Conservation (phyloP, 768 basidiomycete genomes). For the Phanerochaete carnosa region DNA sequence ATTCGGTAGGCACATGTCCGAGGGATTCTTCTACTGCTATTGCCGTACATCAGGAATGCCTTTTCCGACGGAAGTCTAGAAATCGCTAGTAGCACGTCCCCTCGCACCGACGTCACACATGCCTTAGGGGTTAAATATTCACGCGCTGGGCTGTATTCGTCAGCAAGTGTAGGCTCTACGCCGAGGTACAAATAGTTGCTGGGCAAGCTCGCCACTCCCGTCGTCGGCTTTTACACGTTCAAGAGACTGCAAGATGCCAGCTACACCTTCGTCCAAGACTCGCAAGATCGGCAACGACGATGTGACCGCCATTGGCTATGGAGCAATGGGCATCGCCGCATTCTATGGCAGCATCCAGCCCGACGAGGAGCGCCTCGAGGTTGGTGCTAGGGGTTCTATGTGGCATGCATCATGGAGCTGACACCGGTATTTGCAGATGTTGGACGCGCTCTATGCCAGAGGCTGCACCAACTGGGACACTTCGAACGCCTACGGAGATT, state of each 20-base stretch:
- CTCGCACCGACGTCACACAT: no score
- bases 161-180: no score
- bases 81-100: no score
- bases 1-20: no score
- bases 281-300: conserved; percentile 42
- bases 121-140: no score
- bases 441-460: conserved; percentile 36
- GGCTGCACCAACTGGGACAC: conserved; percentile 50
- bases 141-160: no score
- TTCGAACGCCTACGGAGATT: conserved; percentile 38
- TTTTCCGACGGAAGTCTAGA: background rate
- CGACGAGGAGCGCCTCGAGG: conserved; percentile 61
- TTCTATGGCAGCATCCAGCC: conserved; percentile 40
- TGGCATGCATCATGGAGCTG: background rate
- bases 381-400: conserved; percentile 19
- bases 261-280: conserved; percentile 21
- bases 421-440: conserved; percentile 30
- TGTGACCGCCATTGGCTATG: conserved; percentile 55
- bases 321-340: conserved; percentile 54
- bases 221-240: background rate
- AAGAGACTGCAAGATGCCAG: background rate
- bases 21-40: background rate
- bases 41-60: background rate
- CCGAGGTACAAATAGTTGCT: no score
- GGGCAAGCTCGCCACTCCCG: background rate